Conservation (phyloP, 768 basidiomycete species). For the Tephrocybe sp. region DNA sequence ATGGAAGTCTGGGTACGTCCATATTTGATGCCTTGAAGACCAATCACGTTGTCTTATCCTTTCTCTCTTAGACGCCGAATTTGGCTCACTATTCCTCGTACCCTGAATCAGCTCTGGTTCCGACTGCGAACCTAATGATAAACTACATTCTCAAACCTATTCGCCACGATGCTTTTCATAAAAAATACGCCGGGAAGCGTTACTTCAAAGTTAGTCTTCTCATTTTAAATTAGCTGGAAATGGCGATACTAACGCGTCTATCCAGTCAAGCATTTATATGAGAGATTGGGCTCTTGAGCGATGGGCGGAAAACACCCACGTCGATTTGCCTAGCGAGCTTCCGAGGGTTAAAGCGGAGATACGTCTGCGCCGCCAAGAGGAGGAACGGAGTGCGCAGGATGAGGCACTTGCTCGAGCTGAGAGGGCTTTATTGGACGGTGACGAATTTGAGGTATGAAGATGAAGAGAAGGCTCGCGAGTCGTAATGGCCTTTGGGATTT, state of each 20-base stretch:
- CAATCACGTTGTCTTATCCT: neutral
- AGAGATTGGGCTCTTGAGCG: slow-evolving; percentile 80
- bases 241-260: neutral
- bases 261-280: slow-evolving; percentile 78
- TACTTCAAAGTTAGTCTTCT: slow-evolving; percentile 68
- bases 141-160: slow-evolving; percentile 84
- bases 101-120: slow-evolving; percentile 77
- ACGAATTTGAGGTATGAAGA: slow-evolving; percentile 12
- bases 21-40: neutral
- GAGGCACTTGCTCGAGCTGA: slow-evolving; percentile 7
- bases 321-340: slow-evolving; percentile 59
- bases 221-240: neutral
- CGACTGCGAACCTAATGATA: slow-evolving; percentile 89
- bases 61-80: slow-evolving; percentile 60
- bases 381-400: slow-evolving; percentile 23
- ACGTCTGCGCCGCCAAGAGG: slow-evolving; percentile 34
- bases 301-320: slow-evolving; percentile 63
- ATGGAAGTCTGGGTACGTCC: slow-evolving; percentile 83
- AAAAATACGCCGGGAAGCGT: slow-evolving; percentile 91
- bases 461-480: too few species aligned
- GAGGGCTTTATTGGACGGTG: slow-evolving; percentile 1
- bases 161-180: slow-evolving; percentile 81
- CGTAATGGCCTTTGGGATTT: neutral
- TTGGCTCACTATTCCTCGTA: slow-evolving; percentile 95
- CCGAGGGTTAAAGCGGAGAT: slow-evolving; percentile 57